phyloP scores from a whole-genome alignment of 495 filamentous ascomycete species.

The Aspergillus egyptiacus region DNA sequence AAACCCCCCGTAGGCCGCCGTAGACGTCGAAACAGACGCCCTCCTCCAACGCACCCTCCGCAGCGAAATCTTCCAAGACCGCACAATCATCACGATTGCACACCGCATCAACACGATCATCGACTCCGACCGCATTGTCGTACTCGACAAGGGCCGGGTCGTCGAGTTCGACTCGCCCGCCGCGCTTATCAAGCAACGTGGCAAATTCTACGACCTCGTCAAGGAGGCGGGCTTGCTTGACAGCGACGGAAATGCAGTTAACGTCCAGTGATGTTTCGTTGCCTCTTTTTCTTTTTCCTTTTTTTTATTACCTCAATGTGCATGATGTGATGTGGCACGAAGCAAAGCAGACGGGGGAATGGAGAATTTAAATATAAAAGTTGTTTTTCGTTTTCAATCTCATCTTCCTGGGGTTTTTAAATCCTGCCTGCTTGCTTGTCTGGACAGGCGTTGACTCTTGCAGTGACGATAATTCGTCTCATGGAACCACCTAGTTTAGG shows the following conservation, averaged over 20 bases:
- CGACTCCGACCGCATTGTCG: slow-evolving; percentile 84
- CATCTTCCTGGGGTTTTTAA: neutral
- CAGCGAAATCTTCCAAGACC: slow-evolving; percentile 65
- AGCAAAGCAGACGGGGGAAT: neutral
- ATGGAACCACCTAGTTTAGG: too few relatives aligned
- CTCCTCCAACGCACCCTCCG: slow-evolving; percentile 59
- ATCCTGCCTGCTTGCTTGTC: neutral
- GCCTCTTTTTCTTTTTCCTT: too few relatives aligned
- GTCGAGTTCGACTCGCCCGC: slow-evolving; percentile 55
- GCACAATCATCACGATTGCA: slow-evolving; percentile 96
- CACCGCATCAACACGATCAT: slow-evolving; percentile 97
- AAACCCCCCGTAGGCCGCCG: slow-evolving; percentile 65
- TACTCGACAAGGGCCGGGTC: slow-evolving; percentile 66
- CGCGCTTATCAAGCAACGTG: slow-evolving; percentile 45
- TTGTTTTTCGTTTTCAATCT: neutral
- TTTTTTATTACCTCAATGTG: neutral
- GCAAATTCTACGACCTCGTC: slow-evolving; percentile 52
- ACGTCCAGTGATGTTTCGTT: slow-evolving; percentile 16
- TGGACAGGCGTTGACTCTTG: slow-evolving; percentile 1
- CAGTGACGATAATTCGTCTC: too few relatives aligned
- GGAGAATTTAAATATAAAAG: slow-evolving; percentile 5
- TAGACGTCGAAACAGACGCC: slow-evolving; percentile 91
- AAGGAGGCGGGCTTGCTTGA: slow-evolving; percentile 53
- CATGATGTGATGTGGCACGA: neutral
- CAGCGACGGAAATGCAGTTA: slow-evolving; percentile 29